Evolutionary conservation across 805 yeast species (phyloP).

Genomic region (Candida argentea): DNA sequence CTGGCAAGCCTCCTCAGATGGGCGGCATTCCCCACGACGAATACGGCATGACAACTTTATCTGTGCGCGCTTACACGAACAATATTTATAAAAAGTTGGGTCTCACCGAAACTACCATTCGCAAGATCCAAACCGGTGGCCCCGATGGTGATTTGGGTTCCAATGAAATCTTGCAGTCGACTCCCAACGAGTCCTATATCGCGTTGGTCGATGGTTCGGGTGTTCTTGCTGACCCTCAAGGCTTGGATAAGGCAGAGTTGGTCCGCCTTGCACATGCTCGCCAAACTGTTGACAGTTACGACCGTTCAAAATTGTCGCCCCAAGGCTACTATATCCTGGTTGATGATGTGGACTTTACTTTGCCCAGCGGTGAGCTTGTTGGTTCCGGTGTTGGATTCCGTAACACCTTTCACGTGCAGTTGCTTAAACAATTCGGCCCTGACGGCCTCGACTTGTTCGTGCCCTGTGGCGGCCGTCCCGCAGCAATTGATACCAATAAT

Average conservation of each 20-base stretch:
- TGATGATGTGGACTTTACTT: constrained; percentile 68
- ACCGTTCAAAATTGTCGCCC: constrained; percentile 53
- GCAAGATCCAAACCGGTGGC: constrained; percentile 94
- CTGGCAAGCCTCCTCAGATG: constrained; percentile 83
- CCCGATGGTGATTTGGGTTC: constrained; percentile 98
- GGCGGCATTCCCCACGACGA: constrained; percentile 99
- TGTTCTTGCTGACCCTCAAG: constrained; percentile 85
- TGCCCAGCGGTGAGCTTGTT: constrained; percentile 70
- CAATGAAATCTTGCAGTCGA: constrained; percentile 84
- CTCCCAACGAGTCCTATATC: constrained; percentile 72
- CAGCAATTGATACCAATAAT: constrained; percentile 82
- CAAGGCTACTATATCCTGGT: constrained; percentile 77
- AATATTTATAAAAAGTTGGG: constrained; percentile 74
- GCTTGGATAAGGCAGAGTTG: constrained; percentile 74
- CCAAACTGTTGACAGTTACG: constrained; percentile 61
- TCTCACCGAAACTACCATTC: constrained; percentile 47
- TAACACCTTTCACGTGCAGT: constrained; percentile 75
- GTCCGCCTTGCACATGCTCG: constrained; percentile 69
- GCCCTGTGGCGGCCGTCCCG: constrained; percentile 99
- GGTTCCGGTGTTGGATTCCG: constrained; percentile 85
- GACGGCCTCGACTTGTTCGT: constrained; percentile 74
- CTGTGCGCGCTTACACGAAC: constrained; percentile 86
- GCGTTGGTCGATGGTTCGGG: constrained; percentile 95
- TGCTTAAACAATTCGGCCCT: constrained; percentile 49
- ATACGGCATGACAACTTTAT: constrained; percentile 94